A percentile compares a stretch with the other conserved stretches of the same genome.
Evolutionary conservation across 2,329 filamentous ascomycete genomes (phyloP).

Genomic region (Phialocephala subalpina): DNA sequence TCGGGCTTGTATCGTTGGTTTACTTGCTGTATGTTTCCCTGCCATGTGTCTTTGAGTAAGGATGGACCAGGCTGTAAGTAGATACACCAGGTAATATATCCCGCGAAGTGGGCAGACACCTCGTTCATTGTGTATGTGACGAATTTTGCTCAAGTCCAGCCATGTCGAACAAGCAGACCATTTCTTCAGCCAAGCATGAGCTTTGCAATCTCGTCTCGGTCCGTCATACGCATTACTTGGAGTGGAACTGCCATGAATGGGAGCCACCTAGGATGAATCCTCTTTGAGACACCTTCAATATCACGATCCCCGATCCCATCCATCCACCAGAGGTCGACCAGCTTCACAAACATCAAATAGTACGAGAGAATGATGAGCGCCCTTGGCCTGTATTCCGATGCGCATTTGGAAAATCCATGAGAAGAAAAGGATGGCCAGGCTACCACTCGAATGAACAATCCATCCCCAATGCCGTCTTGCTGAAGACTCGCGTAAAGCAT

Average conservation of each 20-base stretch:
- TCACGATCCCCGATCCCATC: slow-evolving; percentile 31
- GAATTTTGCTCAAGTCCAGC: not conserved
- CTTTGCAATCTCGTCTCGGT: slow-evolving; percentile 23
- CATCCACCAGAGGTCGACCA: slow-evolving; percentile 33
- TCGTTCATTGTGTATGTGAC: not conserved
- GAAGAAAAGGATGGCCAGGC: slow-evolving; percentile 36
- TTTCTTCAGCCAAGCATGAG: slow-evolving; percentile 24
- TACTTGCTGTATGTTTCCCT: not conserved
- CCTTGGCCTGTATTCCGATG: slow-evolving; percentile 26
- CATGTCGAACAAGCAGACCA: not conserved
- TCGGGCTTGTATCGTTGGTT: not conserved
- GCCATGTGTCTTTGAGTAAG: not conserved
- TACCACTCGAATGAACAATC: slow-evolving; percentile 36
- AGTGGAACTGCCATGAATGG: slow-evolving; percentile 29
- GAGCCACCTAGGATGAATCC: slow-evolving; percentile 24
- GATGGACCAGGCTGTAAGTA: not conserved
- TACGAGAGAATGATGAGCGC: slow-evolving; percentile 32
- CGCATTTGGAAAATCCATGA: slow-evolving; percentile 28
- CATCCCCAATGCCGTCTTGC: slow-evolving; percentile 33
- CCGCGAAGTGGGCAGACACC: not conserved
- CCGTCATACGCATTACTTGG: slow-evolving; percentile 18
- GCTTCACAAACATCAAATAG: slow-evolving; percentile 34
- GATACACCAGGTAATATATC: not conserved
- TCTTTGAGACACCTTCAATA: slow-evolving; percentile 23
- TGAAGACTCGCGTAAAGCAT: slow-evolving; percentile 39